A percentile compares a stretch with the other conserved stretches of the same genome.
Evolutionary conservation across 768 basidiomycete species (phyloP).

Genomic region (Kwoniella sp.): DNA sequence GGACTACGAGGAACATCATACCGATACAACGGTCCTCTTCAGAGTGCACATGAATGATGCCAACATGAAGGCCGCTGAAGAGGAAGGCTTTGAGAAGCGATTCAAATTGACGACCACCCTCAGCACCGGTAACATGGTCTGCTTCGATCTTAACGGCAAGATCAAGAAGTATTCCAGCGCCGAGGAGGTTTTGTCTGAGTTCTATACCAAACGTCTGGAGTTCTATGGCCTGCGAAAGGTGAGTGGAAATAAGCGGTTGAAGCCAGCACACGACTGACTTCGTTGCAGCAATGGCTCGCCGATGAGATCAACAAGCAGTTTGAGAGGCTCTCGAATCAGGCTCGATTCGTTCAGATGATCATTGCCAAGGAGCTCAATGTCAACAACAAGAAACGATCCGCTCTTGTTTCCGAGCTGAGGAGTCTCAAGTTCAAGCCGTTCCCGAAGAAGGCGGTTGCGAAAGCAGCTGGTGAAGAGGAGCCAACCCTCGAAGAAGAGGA

Average conservation of each 20-base stretch:
- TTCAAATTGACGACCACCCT: constrained; percentile 87
- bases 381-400: constrained; percentile 82
- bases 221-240: constrained; percentile 97
- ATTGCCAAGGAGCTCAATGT: constrained; percentile 78
- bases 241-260: constrained; percentile 24
- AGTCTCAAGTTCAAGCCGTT: constrained; percentile 85
- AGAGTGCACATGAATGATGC: constrained; percentile 76
- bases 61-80: constrained; percentile 81
- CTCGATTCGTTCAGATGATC: constrained; percentile 96
- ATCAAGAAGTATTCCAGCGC: constrained; percentile 88
- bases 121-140: constrained; percentile 95
- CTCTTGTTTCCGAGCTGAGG: constrained; percentile 80
- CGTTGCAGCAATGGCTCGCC: constrained; percentile 77
- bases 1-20: constrained; percentile 98
- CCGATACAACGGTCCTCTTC: constrained; percentile 88
- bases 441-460: constrained; percentile 74
- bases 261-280: constrained; percentile 15
- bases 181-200: constrained; percentile 90
- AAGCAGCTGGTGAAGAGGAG: constrained; percentile 68
- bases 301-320: constrained; percentile 76
- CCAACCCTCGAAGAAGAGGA: constrained; percentile 64
- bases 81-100: constrained; percentile 83
- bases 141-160: constrained; percentile 93
- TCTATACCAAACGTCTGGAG: constrained; percentile 82
- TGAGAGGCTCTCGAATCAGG: constrained; percentile 89